A percentile compares a stretch with the other conserved stretches of the same genome.
phyloP scores from a whole-genome alignment of 805 yeast species.

The Wickerhamiella brachini region DNA sequence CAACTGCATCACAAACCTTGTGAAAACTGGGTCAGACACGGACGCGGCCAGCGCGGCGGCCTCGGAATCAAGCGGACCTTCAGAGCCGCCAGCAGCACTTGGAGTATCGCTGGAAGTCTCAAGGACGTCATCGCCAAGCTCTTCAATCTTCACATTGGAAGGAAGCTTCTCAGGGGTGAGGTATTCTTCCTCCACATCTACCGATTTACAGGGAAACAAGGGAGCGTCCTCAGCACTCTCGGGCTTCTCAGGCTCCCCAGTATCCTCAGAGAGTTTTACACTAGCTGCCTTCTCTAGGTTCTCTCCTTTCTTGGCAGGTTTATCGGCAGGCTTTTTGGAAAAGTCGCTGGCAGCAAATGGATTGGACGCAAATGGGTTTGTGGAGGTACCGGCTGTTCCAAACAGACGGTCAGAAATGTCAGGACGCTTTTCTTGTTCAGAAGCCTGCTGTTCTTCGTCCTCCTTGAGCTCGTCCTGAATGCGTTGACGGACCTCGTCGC shows the following conservation, averaged over 20 bases:
- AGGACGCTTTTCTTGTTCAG: background rate
- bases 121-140: constrained; percentile 5
- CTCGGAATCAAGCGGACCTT: constrained; percentile 4
- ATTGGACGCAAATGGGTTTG: constrained; percentile 6
- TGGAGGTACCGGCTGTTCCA: constrained; percentile 7
- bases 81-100: background rate
- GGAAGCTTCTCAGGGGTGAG: constrained; percentile 37
- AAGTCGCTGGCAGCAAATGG: constrained; percentile 14
- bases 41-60: constrained; percentile 26
- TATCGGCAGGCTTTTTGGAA: constrained; percentile 4
- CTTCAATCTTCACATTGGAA: constrained; percentile 35
- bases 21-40: constrained; percentile 51
- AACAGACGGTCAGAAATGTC: background rate
- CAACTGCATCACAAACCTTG: constrained; percentile 59
- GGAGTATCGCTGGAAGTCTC: constrained; percentile 17
- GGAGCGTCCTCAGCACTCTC: constrained; percentile 2
- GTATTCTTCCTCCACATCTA: constrained; percentile 62
- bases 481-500: constrained; percentile 29
- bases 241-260: background rate
- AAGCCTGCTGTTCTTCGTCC: constrained; percentile 32
- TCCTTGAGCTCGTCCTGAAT: constrained; percentile 28
- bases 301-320: constrained; percentile 2
- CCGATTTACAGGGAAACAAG: constrained; percentile 47
- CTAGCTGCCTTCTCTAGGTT: background rate
- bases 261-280: too few relatives aligned